phyloP scores from a whole-genome alignment of 495 filamentous ascomycete species.

The Aspergillus heteromorphus region DNA sequence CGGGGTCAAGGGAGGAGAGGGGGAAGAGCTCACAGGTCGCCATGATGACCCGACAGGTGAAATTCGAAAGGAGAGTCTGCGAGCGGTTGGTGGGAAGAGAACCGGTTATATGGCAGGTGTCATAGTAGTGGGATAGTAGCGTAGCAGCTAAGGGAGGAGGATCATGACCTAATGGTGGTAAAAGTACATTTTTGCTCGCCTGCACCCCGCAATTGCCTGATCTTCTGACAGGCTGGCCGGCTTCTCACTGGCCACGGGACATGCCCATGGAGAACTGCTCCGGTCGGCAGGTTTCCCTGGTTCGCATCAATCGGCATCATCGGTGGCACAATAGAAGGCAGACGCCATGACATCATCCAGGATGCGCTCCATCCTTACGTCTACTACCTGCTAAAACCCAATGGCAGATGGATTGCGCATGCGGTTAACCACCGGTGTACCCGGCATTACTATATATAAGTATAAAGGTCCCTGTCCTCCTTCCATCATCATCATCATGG shows the following conservation, averaged over 20 bases:
- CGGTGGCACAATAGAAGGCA: background rate
- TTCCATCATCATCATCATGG: background rate
- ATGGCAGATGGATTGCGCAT: too few species aligned
- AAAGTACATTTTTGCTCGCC: too few species aligned
- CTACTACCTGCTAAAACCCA: too few species aligned
- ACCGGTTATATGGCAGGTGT: too few species aligned
- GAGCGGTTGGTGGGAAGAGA: too few species aligned
- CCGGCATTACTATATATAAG: background rate
- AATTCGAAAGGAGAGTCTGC: background rate
- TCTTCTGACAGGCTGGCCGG: constrained; percentile 11
- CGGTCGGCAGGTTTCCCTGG: too few species aligned
- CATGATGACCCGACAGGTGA: background rate
- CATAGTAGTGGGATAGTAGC: too few species aligned
- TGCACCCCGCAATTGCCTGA: constrained; percentile 14
- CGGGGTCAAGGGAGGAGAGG: background rate
- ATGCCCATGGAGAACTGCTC: too few species aligned
- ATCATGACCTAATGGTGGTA: background rate
- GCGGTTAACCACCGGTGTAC: too few species aligned
- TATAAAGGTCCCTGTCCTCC: background rate
- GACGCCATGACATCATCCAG: background rate
- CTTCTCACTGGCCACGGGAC: constrained; percentile 14
- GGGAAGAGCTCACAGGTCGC: background rate
- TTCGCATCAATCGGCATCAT: background rate
- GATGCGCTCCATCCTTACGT: background rate
- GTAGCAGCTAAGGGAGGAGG: background rate